Conservation (phyloP, 2,329 filamentous ascomycete genomes). For the Colletotrichum gloeosporioides region DNA sequence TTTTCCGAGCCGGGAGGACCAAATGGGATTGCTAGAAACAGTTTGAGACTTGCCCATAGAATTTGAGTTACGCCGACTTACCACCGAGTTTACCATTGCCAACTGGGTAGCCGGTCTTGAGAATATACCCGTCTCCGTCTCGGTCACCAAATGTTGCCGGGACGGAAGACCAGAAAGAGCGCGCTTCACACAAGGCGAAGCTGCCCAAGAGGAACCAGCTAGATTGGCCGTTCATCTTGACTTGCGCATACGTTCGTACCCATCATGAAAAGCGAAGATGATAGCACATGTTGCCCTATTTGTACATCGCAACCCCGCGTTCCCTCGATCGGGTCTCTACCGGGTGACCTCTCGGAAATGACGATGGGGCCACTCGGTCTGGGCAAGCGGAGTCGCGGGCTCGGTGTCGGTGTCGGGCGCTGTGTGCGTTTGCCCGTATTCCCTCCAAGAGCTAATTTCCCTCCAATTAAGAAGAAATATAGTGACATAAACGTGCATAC, state of each 20-base stretch:
- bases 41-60: background rate
- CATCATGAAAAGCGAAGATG: background rate
- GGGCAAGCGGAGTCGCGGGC: background rate
- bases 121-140: constrained; percentile 1
- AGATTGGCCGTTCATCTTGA: background rate
- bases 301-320: background rate
- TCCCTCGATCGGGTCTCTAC: background rate
- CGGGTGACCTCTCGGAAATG: background rate
- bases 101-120: constrained; percentile 47
- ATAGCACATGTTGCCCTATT: background rate
- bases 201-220: background rate
- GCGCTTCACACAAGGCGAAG: background rate
- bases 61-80: constrained; percentile 19
- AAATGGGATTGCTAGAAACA: constrained; percentile 41
- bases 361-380: background rate
- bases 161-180: constrained; percentile 5
- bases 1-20: constrained; percentile 47
- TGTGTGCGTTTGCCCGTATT: background rate
- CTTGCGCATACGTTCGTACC: background rate
- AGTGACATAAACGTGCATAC: background rate
- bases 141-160: constrained; percentile 4
- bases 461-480: background rate
- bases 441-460: background rate
- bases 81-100: constrained; percentile 54
- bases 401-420: background rate